phyloP scores from a whole-genome alignment of 2,329 filamentous ascomycete species.

The Ceratocystis colombiana region DNA sequence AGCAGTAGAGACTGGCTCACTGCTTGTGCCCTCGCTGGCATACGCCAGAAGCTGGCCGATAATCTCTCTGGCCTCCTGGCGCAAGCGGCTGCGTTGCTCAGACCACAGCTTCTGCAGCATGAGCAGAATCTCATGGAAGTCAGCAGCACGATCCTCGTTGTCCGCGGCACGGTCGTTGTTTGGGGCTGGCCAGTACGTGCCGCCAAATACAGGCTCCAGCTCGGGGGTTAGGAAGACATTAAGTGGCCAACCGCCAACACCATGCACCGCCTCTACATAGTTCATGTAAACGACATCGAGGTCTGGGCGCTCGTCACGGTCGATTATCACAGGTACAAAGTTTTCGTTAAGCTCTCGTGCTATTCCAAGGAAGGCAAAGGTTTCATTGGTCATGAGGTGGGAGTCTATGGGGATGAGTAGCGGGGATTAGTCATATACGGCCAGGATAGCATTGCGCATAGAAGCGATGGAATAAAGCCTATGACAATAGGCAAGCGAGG shows the following conservation, averaged over 20 bases:
- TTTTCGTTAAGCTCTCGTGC: constrained; percentile 71
- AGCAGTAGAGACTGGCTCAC: constrained; percentile 15
- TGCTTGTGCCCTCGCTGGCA: constrained; percentile 60
- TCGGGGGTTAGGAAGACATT: constrained; percentile 95
- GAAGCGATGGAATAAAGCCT: no score
- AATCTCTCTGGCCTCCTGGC: constrained; percentile 74
- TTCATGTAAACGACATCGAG: constrained; percentile 97
- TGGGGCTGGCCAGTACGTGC: constrained; percentile 88
- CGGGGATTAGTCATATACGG: constrained; percentile 26
- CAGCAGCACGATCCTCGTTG: constrained; percentile 48
- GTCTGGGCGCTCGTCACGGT: constrained; percentile 87
- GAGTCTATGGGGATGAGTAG: constrained; percentile 45
- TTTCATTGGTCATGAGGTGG: constrained; percentile 87
- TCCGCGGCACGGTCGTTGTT: constrained; percentile 38
- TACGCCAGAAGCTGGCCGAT: constrained; percentile 74
- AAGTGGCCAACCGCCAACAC: constrained; percentile 82
- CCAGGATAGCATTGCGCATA: not conserved
- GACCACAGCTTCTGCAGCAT: constrained; percentile 70
- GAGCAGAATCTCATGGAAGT: constrained; percentile 71
- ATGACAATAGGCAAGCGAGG: no score
- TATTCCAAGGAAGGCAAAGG: constrained; percentile 73
- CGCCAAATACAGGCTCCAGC: constrained; percentile 86
- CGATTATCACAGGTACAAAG: constrained; percentile 87
- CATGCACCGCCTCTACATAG: constrained; percentile 88
- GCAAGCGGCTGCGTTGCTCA: constrained; percentile 71